Percentiles rank a stretch among this genome's conserved stretches.
Conservation (phyloP, 2,329 filamentous ascomycete species). For the Ophiocordyceps unilateralis region DNA sequence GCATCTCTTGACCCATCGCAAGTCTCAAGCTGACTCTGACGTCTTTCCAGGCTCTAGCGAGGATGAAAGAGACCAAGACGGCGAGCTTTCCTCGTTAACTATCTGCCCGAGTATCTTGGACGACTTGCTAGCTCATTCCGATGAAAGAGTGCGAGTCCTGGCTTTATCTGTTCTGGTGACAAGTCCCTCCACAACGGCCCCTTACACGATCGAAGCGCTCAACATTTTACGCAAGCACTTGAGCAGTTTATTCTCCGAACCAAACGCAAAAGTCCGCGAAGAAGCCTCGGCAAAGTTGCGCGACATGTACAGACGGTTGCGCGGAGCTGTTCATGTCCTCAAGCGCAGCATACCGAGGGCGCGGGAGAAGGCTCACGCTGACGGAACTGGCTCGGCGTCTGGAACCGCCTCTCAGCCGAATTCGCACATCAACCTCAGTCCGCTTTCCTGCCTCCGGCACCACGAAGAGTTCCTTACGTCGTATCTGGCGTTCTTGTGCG, state of each 20-base stretch:
- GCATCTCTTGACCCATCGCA: background rate
- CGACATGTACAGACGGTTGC: constrained; percentile 59
- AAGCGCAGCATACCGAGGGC: constrained; percentile 23
- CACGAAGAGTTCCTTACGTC: constrained; percentile 53
- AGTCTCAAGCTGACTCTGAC: background rate
- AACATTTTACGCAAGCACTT: constrained; percentile 47
- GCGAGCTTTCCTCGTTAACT: constrained; percentile 12
- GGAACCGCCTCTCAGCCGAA: constrained; percentile 14
- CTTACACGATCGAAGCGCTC: constrained; percentile 48
- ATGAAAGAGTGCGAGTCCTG: constrained; percentile 54
- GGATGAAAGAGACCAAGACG: constrained; percentile 3
- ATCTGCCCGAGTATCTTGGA: constrained; percentile 29
- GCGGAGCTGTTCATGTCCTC: constrained; percentile 44
- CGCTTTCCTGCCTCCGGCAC: constrained; percentile 23
- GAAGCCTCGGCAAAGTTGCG: constrained; percentile 61
- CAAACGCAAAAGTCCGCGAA: constrained; percentile 72
- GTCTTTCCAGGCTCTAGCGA: constrained; percentile 10
- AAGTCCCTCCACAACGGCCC: constrained; percentile 56
- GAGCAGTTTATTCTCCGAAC: constrained; percentile 59
- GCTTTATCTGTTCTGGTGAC: constrained; percentile 66
- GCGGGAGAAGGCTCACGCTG: constrained; percentile 13
- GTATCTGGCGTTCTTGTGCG: constrained; percentile 55
- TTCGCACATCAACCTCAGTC: constrained; percentile 21
- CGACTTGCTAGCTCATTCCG: constrained; percentile 34
- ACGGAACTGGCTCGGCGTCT: constrained; percentile 7